A percentile compares a stretch with the other conserved stretches of the same genome.
These are phyloP conservation scores for Candida tetrigidarum DNA, from an alignment of 1,139 yeast genomes.

Conservation along the genomic window DNA sequence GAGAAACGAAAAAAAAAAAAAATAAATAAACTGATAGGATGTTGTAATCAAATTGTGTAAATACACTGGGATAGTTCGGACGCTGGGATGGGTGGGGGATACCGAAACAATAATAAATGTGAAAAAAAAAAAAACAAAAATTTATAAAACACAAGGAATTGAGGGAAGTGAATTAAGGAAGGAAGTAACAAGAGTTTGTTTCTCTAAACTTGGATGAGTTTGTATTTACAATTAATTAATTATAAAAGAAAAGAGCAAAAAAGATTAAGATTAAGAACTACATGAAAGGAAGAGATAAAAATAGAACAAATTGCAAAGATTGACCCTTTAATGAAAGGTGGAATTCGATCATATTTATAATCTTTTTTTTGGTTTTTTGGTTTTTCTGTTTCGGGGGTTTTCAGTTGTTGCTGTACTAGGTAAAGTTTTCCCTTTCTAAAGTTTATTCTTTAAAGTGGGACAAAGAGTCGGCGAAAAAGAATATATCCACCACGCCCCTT, in stretches of 20 bases:
- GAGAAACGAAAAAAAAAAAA: no score
- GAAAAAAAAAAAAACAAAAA: no score
- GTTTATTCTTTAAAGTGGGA: neutral
- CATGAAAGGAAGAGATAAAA: neutral
- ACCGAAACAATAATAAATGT: no score
- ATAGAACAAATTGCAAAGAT: neutral
- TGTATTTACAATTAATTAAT: neutral
- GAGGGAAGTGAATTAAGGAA: no score
- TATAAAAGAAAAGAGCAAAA: neutral
- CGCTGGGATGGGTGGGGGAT: no score
- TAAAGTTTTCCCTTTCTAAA: neutral
- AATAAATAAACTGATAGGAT: no score
- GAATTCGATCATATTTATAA: constrained; percentile 2
- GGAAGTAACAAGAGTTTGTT: no score
- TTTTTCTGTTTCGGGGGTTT: neutral
- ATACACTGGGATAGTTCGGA: no score
- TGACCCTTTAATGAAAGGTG: neutral
- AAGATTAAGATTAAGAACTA: no score
- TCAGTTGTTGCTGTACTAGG: neutral
- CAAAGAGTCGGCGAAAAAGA: neutral
- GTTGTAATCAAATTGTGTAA: no score
- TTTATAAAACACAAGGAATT: no score
- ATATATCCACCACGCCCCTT: neutral
- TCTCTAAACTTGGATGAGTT: neutral
- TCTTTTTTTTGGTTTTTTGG: neutral